Base-by-base conservation (phyloP, 805 yeast genomes). In the Isabelozyma gotoi region DNA sequence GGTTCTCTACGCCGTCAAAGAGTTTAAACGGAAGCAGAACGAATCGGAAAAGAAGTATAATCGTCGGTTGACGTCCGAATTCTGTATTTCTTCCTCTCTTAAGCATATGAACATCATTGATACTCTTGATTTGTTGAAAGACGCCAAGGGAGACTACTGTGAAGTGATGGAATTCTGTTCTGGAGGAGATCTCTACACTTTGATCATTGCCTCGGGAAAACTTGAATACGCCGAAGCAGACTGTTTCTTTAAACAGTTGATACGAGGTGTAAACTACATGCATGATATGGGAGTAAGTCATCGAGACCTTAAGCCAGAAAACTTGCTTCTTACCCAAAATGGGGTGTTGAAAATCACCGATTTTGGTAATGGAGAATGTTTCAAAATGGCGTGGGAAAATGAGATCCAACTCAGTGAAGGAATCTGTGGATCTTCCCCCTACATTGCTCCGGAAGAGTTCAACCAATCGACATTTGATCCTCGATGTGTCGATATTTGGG, bases 251-350 rank as follows among this genome's bases (percentile, higher is more conserved):
- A 88, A 89, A 60, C 97, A 89, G 61, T 65, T 89, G 38, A 78
- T 89, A 19, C 71, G 88, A 49, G 96, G 96, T 33, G 94, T 89
- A 19, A 80, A 79, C 42, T 89, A 87, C 69, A 84, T 90, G 89
- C 97, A 90, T 65, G 81, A 82, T 29, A 83, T 86, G 81, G 97
- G 97, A 18, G 84, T 90, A 41, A 85, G 88, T 3, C 97, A 90
- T 63, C 74, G 96, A 41, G 97, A 90, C 63, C 74, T 90, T 55
- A 90, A 90, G 64, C 91, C 96, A 0, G 97, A 90, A 56, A 90
- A 90, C 60, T 63, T 90, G 36, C 67, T 90, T 44, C 65, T 89
- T 33, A 85, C 94, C 0, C 79, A 81, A 32, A 75, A 76, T 46
- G 96, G 96, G 36, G 70, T 74, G 12, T 62, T 90, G 43, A 89